phyloP scores from a whole-genome alignment of 2,329 filamentous ascomycete genomes.

The Botrytis hyacinthi region DNA sequence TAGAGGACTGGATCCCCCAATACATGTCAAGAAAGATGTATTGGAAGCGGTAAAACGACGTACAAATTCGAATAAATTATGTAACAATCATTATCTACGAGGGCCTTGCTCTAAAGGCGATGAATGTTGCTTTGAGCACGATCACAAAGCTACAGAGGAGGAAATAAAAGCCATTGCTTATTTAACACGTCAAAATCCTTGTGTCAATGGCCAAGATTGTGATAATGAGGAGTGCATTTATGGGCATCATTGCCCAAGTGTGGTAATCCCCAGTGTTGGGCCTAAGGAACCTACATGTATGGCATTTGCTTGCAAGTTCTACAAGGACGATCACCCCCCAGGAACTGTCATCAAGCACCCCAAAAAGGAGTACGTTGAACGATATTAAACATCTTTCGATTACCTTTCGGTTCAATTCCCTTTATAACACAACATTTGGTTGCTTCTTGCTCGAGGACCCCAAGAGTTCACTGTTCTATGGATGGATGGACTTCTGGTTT shows the following conservation, averaged over 20 bases:
- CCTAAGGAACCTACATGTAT: slow-evolving; percentile 48
- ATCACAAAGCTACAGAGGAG: slow-evolving; percentile 52
- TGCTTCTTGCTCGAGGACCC: not conserved
- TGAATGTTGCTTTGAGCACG: slow-evolving; percentile 57
- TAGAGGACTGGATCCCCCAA: slow-evolving; percentile 54
- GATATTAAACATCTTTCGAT: not conserved
- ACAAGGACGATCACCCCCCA: slow-evolving; percentile 53
- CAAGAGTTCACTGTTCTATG: not conserved
- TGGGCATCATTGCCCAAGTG: slow-evolving; percentile 51
- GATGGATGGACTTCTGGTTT: not conserved
- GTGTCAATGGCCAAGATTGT: slow-evolving; percentile 57
- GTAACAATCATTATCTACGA: slow-evolving; percentile 61
- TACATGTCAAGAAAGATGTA: slow-evolving; percentile 46
- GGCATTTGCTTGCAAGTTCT: slow-evolving; percentile 57
- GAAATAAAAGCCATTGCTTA: slow-evolving; percentile 57
- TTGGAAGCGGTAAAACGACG: slow-evolving; percentile 57
- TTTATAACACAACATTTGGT: not conserved
- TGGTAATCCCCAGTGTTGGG: slow-evolving; percentile 24
- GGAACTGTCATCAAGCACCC: slow-evolving; percentile 44
- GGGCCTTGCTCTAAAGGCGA: slow-evolving; percentile 55
- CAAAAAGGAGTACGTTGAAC: slow-evolving; percentile 29
- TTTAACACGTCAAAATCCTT: slow-evolving; percentile 57
- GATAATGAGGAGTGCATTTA: slow-evolving; percentile 59
- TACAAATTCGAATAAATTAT: slow-evolving; percentile 54
- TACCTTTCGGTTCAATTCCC: too few relatives aligned